Base-by-base conservation (phyloP, 2,329 filamentous ascomycete species). In the Elsinoe perseae region DNA sequence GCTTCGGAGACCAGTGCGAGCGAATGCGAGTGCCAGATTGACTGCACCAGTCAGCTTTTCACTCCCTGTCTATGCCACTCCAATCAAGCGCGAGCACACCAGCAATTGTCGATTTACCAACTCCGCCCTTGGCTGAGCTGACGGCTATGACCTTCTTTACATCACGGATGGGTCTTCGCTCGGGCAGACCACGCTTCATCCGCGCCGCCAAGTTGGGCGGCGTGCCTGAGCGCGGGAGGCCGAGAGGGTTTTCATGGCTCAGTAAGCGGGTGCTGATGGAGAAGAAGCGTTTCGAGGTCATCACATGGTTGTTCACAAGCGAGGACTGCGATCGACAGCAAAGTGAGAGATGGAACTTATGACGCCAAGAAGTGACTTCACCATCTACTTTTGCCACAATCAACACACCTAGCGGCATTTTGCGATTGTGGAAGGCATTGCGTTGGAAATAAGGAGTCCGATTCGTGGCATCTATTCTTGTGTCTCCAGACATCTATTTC, bases 101-200 rank as follows among this genome's bases (percentile, higher is more conserved):
- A 58, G 92, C 85, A 43, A 97, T 84, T 6, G 93, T 98, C 63
- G 89, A 95, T 69, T 98, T 98, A 1, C 93, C 93, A 0, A 98
- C 93, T n/a, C 93, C 93, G 2, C 93, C 93, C 68, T 98, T 98
- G 12, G 93, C 93, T 1, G 91, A 97, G 3, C 90, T 95, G 12
- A 98, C 89, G n/a, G 91, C 90, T 58, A 98, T 82, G n/a, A 96
- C 84, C 69, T 95, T 95, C 62, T 83, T 81, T 21, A 98, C 92
- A 68, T 91, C 84, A 23, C 81, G 80, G 63, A 98, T 95, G 63
- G 82, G 84, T 61, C 89, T 82, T 65, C 86, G 85, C 64, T 89
- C 81, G 0, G 93, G 92, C 9, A 95, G 79, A 21, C 89, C 88
- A 54, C 88, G 83, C 72, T 89, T 87, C 76, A 88, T 83, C 36